phyloP scores from a whole-genome alignment of 768 basidiomycete species.

The Boletus tomentosulus region DNA sequence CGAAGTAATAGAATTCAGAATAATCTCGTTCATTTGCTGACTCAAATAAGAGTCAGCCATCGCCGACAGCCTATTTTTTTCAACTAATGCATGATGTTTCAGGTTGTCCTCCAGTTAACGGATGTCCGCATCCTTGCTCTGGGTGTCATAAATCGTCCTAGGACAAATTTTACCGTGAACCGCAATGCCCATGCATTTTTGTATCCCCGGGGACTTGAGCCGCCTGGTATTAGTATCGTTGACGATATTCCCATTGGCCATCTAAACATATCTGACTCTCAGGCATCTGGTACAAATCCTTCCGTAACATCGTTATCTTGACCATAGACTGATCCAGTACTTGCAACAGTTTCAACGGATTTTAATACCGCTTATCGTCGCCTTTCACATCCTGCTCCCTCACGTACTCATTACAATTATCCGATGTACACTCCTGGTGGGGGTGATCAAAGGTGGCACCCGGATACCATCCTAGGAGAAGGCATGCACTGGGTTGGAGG shows the following conservation, averaged over 20 bases:
- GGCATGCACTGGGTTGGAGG: constrained; percentile 72
- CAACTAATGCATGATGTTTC: constrained; percentile 6
- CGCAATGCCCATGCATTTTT: constrained; percentile 64
- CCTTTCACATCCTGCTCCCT: constrained; percentile 56
- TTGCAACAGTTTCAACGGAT: background rate
- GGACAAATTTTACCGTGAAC: constrained; percentile 56
- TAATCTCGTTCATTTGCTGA: constrained; percentile 63
- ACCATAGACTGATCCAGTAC: background rate
- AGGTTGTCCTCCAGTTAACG: constrained; percentile 66
- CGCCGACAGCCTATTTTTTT: background rate
- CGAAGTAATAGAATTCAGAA: constrained; percentile 53
- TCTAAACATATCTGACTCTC: constrained; percentile 3
- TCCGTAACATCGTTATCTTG: background rate
- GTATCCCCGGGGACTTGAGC: constrained; percentile 61
- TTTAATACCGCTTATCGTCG: constrained; percentile 34
- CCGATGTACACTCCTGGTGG: constrained; percentile 73
- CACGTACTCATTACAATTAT: constrained; percentile 53
- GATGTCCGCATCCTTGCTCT: constrained; percentile 73
- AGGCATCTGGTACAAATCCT: constrained; percentile 1
- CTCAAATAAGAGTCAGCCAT: constrained; percentile 55
- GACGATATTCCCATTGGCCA: background rate
- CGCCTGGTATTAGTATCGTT: constrained; percentile 14
- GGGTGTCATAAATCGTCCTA: constrained; percentile 58
- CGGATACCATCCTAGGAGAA: constrained; percentile 49
- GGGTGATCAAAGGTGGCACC: constrained; percentile 60